Percentiles rank a stretch among this genome's conserved stretches.
phyloP scores from a whole-genome alignment of 176 grass and related monocot genomes.

The Oryza brachyantha region DNA sequence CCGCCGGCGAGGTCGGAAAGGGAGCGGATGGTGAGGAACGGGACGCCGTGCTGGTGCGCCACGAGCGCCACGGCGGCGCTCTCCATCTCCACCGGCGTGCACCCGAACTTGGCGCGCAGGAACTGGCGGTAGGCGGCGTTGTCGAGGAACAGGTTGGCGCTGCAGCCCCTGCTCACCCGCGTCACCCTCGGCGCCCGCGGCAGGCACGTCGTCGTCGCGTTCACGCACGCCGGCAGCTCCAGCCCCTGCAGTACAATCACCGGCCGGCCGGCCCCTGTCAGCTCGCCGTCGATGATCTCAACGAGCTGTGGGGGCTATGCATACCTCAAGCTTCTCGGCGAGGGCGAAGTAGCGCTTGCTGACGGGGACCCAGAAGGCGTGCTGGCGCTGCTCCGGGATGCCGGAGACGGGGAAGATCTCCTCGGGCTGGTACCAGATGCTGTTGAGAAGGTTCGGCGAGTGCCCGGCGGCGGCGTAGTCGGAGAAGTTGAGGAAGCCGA shows the following conservation, averaged over 20 bases:
- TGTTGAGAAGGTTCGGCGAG: slow-evolving; percentile 44
- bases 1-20: slow-evolving; percentile 65
- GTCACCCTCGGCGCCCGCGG: slow-evolving; percentile 31
- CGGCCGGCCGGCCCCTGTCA: no score
- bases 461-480: slow-evolving; percentile 28
- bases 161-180: slow-evolving; percentile 42
- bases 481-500: slow-evolving; percentile 60
- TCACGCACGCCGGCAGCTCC: slow-evolving; percentile 47
- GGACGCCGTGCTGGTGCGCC: slow-evolving; percentile 31
- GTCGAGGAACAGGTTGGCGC: slow-evolving; percentile 48
- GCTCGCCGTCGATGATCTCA: background rate
- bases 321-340: slow-evolving; percentile 35
- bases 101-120: slow-evolving; percentile 34
- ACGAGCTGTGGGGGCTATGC: background rate
- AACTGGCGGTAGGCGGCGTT: slow-evolving; percentile 56
- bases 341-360: slow-evolving; percentile 35
- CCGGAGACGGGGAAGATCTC: slow-evolving; percentile 52
- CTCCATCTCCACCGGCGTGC: slow-evolving; percentile 62
- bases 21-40: slow-evolving; percentile 49
- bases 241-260: slow-evolving; percentile 32
- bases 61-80: slow-evolving; percentile 61
- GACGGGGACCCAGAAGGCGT: slow-evolving; percentile 62
- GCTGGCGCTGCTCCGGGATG: slow-evolving; percentile 46
- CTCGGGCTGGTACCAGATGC: slow-evolving; percentile 63
- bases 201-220: slow-evolving; percentile 54